Base-by-base conservation (phyloP, 2,329 filamentous ascomycete genomes). In the Stachybotrys chlorohalonatus region DNA sequence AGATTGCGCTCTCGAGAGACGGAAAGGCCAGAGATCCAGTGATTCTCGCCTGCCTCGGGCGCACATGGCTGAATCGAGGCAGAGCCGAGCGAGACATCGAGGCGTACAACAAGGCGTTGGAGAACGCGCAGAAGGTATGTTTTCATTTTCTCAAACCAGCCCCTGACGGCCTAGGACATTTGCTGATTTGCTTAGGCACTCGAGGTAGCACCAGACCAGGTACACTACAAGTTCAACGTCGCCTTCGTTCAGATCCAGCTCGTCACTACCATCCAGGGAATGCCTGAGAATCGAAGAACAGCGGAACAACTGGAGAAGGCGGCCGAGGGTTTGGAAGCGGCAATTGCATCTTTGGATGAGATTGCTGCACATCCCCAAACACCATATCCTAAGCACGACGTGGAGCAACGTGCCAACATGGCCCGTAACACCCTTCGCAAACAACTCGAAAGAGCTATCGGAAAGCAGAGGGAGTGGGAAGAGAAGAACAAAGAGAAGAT, bases 351-450 rank as follows among this genome's bases (percentile, higher is more conserved):
- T 6, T 73, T 87, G 0, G 83, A 86, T 58, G 80, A 81, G 58
- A 85, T 86, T 59, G 83, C 84, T 4, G 72, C 76, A 36, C 77
- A 83, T 56, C 81, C 82, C 1, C 77, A 83, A 56, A 82, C 94
- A 5, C 95, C 94, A 0, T 99, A 96, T 70, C 94, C 93, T 7
- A 87, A 90, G 63, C 81, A 87, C 57, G 90, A 96, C 62, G 83
- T 99, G 42, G 93, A 97, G 69, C 90, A 95, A 72, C 90, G 95
- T 66, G 93, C 94, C 48, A 95, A 90, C 77, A 99, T 99, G 94
- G 92, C 90, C 60, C 86, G 88, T 57, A 96, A 96, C 68, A 99
- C 95, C 1, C 90, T 96, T 74, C 87, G 89, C 60, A 91, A 90
- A 64, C 93, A 99, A 69, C 82, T 99, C 11, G 90, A 95, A 64